Evolutionary conservation across 176 grass and related monocot genomes (phyloP).

Genomic region (Tillandsia fasciculata): DNA sequence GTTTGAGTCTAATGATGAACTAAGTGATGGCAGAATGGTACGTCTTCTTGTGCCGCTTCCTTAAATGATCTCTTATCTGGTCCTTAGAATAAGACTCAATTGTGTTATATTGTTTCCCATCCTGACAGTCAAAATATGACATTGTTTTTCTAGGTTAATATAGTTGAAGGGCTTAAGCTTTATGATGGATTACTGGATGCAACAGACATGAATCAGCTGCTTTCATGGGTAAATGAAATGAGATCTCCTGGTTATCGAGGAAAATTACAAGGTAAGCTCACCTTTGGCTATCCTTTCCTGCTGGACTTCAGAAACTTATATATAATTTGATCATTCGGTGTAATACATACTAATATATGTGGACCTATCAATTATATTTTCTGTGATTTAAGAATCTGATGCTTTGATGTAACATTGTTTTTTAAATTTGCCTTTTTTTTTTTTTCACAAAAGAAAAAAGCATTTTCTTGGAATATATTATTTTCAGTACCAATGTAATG

Average conservation of each 20-base stretch:
- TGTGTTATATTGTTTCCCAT: background rate
- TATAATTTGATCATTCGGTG: too few species aligned
- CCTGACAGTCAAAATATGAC: constrained; percentile 6
- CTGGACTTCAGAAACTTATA: too few species aligned
- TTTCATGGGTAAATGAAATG: constrained; percentile 68
- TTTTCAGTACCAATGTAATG: too few species aligned
- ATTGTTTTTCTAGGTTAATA: constrained; percentile 48
- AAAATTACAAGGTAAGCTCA: constrained; percentile 56
- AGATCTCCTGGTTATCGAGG: constrained; percentile 47
- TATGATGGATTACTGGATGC: constrained; percentile 68
- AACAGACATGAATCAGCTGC: constrained; percentile 40
- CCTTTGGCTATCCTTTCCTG: background rate
- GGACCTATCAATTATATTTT: too few species aligned
- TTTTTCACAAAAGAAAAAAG: too few species aligned
- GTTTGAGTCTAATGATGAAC: constrained; percentile 48
- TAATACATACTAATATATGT: too few species aligned
- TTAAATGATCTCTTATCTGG: background rate
- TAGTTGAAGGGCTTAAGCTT: constrained; percentile 85
- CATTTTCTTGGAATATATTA: too few species aligned
- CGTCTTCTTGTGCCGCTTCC: background rate
- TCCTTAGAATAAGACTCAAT: background rate
- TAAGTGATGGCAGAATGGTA: constrained; percentile 53
- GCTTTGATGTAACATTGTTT: too few species aligned
- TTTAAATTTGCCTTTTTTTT: too few species aligned
- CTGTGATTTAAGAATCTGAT: too few species aligned